Conservation (phyloP, 371 early-diverging fungal genomes). For the Mucor indicus region DNA sequence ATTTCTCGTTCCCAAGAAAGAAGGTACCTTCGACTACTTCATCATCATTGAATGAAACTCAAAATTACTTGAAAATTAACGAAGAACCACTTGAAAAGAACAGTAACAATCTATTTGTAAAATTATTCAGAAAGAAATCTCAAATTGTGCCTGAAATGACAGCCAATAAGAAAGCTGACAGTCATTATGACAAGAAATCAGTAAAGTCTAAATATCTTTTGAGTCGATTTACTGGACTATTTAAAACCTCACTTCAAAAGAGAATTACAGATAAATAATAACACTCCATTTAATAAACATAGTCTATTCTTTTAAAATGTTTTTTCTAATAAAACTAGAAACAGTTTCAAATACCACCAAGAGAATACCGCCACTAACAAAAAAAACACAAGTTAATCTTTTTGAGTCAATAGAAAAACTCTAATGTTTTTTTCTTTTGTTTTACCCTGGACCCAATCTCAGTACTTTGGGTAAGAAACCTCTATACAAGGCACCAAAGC, state of each 20-base stretch:
- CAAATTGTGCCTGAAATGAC: slow-evolving; percentile 10
- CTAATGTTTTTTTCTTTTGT: background rate
- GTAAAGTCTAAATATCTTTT: slow-evolving; percentile 2
- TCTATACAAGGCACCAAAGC: slow-evolving; percentile 87
- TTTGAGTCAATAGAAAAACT: slow-evolving; percentile 16
- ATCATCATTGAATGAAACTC: too few species aligned
- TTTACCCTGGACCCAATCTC: slow-evolving; percentile 91
- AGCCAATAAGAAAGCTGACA: background rate
- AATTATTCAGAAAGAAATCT: slow-evolving; percentile 17
- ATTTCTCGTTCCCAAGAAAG: slow-evolving; percentile 3
- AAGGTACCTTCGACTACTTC: too few species aligned
- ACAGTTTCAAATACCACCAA: slow-evolving; percentile 94
- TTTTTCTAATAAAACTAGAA: slow-evolving; percentile 80
- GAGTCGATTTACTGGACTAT: slow-evolving; percentile 6
- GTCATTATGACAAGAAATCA: slow-evolving; percentile 3
- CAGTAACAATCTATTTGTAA: slow-evolving; percentile 11
- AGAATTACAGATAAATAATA: slow-evolving; percentile 10
- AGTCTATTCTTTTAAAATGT: slow-evolving; percentile 57
- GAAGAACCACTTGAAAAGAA: too few species aligned
- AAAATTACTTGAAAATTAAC: background rate
- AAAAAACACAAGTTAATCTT: background rate
- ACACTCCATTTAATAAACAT: too few species aligned
- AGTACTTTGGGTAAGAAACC: slow-evolving; percentile 96
- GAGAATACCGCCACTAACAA: slow-evolving; percentile 75
- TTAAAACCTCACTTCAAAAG: slow-evolving; percentile 13